Evolutionary conservation across 2,329 filamentous ascomycete genomes (phyloP).

Genomic region (Epichloe baconii): DNA sequence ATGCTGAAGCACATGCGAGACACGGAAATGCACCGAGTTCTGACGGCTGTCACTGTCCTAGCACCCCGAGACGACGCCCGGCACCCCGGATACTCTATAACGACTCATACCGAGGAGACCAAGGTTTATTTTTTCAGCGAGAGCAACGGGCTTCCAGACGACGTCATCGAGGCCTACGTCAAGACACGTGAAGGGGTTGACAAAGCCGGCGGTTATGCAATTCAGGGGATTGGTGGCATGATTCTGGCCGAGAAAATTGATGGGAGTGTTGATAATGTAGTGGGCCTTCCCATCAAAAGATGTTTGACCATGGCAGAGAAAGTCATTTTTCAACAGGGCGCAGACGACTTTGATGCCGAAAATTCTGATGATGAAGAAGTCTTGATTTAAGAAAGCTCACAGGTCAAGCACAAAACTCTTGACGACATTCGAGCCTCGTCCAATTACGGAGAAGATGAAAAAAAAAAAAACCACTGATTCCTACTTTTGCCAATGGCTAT

Average conservation of each 20-base stretch:
- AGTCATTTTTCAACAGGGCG: slow-evolving; percentile 64
- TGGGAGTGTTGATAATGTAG: slow-evolving; percentile 84
- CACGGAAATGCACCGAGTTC: slow-evolving; percentile 63
- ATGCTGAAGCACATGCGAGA: slow-evolving; percentile 80
- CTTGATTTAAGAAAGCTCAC: background rate
- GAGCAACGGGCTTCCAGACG: slow-evolving; percentile 50
- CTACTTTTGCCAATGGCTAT: background rate
- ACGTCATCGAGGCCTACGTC: slow-evolving; percentile 68
- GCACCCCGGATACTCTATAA: slow-evolving; percentile 75
- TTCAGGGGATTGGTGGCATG: slow-evolving; percentile 80
- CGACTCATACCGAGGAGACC: slow-evolving; percentile 79
- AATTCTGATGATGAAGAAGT: slow-evolving; percentile 30
- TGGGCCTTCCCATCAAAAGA: slow-evolving; percentile 72
- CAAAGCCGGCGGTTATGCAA: slow-evolving; percentile 90
- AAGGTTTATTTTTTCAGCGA: slow-evolving; percentile 77
- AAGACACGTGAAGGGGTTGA: slow-evolving; percentile 83
- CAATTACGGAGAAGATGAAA: background rate
- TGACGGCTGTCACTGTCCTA: slow-evolving; percentile 76
- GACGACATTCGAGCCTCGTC: background rate
- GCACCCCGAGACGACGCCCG: slow-evolving; percentile 67
- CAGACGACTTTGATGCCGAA: slow-evolving; percentile 40
- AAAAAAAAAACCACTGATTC: background rate
- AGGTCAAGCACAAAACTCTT: background rate
- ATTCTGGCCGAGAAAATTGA: slow-evolving; percentile 81
- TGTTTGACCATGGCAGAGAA: slow-evolving; percentile 75